Base-by-base conservation (phyloP, 1,284 basidiomycete species). In the Ceratobasidium sp. region DNA sequence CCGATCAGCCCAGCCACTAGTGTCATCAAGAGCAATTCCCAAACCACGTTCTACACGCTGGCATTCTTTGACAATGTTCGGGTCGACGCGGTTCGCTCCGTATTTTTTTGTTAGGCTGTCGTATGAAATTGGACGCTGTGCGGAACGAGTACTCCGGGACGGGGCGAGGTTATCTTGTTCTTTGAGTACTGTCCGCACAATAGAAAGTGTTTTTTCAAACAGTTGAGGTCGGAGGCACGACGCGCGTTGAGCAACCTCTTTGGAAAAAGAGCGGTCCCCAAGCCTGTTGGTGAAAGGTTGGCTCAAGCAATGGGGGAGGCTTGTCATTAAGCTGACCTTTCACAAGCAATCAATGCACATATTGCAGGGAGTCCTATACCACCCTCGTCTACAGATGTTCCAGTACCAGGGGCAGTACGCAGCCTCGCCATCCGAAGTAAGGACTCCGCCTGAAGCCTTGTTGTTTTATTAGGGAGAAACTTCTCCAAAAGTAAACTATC, bases 41-140 rank as follows among this genome's bases (percentile, higher is more conserved):
- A 68, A 43, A n/a, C 53, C 64, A 27, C 64, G 64, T 27, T 68
- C 64, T 25, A 68, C 52, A 34, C 64, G 64, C 22, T 68, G 64
- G 29, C 64, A 68, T n/a, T 68, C 64, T 38, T 68, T 68, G 17
- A 56, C 42, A 47, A 68, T 68, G 31, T 68, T 53, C 42, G 64
- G 64, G 29, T 68, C 64, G 17, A 56, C 53, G 32, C 64, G 64
- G 32, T 68, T 68, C 53, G 64, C 64, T 45, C 64, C 64, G 38
- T 68, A 68, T 68, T 68, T 68, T 68, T 68, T 68, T 10, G 64
- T 56, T 20, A 68, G 40, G 25, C 64, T 68, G 53, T 68, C 64
- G 29, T 68, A 68, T n/a, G 64, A 68, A 38, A 68, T 54, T 3
- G 64, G 64, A 6, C 64, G 64, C n/a, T 68, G 64, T 17, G 64